Percentiles rank a stretch among this genome's conserved stretches.
phyloP scores from a whole-genome alignment of 176 grass and related monocot genomes.

The Carex cristatella region DNA sequence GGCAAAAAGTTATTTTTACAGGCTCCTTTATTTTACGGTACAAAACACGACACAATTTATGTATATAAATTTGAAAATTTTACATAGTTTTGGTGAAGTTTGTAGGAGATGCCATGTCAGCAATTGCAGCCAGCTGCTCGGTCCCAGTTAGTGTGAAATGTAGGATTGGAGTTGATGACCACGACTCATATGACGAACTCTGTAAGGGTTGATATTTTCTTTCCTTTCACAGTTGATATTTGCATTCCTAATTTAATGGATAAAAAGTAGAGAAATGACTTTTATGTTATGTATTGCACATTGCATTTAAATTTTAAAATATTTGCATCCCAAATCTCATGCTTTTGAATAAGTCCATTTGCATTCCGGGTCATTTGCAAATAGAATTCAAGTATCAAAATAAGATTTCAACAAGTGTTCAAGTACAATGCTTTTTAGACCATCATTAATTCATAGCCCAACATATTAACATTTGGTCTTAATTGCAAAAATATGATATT shows the following conservation, averaged over 20 bases:
- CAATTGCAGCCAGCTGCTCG: constrained; percentile 72
- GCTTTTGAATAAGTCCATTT: neutral
- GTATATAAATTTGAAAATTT: neutral
- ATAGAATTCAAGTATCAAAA: neutral
- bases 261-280: neutral
- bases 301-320: neutral
- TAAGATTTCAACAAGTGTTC: neutral
- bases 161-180: constrained; percentile 89
- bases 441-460: neutral
- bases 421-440: neutral
- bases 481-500: neutral
- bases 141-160: constrained; percentile 93
- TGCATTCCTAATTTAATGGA: neutral
- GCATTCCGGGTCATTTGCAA: neutral
- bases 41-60: neutral
- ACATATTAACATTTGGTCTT: neutral
- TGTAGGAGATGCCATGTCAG: constrained; percentile 92
- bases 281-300: neutral
- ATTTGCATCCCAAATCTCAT: neutral
- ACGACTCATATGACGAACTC: constrained; percentile 80
- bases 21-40: neutral
- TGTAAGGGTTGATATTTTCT: constrained; percentile 45
- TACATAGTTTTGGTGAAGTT: constrained; percentile 44
- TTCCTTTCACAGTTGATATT: neutral
- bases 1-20: neutral